phyloP scores from a whole-genome alignment of 2,329 filamentous ascomycete species.

The Amylocarpus encephaloides region DNA sequence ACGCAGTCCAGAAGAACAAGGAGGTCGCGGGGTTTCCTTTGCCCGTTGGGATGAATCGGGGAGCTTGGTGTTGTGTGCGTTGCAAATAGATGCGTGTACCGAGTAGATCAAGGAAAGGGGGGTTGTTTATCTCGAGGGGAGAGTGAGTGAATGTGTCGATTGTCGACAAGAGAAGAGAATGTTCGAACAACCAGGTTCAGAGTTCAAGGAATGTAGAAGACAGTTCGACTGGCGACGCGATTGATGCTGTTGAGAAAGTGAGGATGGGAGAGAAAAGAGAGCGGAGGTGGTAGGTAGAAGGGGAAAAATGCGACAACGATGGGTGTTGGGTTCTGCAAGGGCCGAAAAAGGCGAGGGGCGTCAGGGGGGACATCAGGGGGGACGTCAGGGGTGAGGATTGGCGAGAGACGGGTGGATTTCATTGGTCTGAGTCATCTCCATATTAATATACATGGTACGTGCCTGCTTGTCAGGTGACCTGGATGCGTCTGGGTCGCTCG shows the following conservation, averaged over 20 bases:
- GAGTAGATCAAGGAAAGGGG: not conserved
- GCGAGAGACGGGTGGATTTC: no score
- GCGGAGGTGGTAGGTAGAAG: not conserved
- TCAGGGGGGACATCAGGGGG: not conserved
- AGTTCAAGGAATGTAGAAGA: constrained; percentile 19
- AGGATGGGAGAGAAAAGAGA: constrained; percentile 11
- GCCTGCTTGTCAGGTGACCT: no score
- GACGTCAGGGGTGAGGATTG: not conserved
- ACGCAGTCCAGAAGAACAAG: not conserved
- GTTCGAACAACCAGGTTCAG: constrained; percentile 26
- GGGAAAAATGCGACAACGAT: constrained; percentile 4
- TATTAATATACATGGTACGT: no score
- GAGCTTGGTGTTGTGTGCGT: not conserved
- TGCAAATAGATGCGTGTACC: no score
- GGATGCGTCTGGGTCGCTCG: no score
- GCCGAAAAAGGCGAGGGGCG: not conserved
- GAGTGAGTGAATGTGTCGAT: constrained; percentile 7
- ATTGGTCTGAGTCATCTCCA: no score
- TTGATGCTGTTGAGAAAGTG: constrained; percentile 11
- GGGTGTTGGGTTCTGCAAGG: not conserved
- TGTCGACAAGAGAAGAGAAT: constrained; percentile 27
- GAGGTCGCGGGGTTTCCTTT: not conserved
- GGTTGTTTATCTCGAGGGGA: constrained; percentile 8
- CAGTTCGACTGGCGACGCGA: constrained; percentile 21
- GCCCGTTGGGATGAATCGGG: not conserved